phyloP scores from a whole-genome alignment of 148 eudicot species.

The Spergularia marina region DNA sequence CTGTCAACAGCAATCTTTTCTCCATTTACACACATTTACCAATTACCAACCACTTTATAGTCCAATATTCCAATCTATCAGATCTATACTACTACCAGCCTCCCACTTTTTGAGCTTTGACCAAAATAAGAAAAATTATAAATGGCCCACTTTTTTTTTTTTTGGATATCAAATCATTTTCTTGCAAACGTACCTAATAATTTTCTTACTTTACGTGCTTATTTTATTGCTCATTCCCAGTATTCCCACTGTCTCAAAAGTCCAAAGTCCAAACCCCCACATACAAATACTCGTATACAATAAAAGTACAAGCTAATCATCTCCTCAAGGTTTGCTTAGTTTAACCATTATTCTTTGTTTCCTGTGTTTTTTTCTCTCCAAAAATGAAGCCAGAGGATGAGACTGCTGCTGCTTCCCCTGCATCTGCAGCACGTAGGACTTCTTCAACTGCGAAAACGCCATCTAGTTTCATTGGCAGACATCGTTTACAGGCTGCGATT shows the following conservation, averaged over 20 bases:
- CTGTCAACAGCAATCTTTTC: no score
- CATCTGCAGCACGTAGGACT: background rate
- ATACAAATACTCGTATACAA: no score
- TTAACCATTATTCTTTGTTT: background rate
- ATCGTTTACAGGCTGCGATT: slow-evolving; percentile 34
- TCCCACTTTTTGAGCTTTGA: background rate
- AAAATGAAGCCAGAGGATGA: slow-evolving; percentile 12
- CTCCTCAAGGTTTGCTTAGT: background rate
- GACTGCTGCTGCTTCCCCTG: background rate
- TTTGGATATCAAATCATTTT: no score
- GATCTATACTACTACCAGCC: background rate
- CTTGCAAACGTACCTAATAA: no score
- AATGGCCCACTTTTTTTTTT: background rate
- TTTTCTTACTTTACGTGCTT: background rate
- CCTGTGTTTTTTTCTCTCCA: background rate
- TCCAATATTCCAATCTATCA: background rate
- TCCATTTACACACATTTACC: no score
- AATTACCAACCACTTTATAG: background rate
- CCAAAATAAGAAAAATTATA: background rate
- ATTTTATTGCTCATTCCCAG: no score
- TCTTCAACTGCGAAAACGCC: slow-evolving; percentile 1
- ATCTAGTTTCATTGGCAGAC: slow-evolving; percentile 31
- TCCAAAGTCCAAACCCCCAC: no score
- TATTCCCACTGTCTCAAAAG: background rate
- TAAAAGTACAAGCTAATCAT: no score